Percentiles rank a stretch among this genome's conserved stretches.
Evolutionary conservation across 305 asterid species (phyloP).

Genomic region (Withania somnifera): DNA sequence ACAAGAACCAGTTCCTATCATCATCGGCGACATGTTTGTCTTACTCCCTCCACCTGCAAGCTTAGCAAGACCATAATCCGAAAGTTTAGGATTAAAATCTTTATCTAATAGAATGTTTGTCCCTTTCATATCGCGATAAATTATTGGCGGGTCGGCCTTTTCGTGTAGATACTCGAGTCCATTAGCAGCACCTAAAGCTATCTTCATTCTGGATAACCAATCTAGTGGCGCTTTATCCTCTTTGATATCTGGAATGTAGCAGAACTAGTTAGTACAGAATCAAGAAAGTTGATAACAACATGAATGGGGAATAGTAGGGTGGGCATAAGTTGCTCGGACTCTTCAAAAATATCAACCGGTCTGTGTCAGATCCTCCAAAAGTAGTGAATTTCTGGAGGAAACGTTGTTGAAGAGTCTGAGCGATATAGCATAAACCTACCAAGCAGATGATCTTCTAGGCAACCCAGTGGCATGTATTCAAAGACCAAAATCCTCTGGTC

Average conservation of each 20-base stretch:
- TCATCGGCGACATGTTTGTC: constrained; percentile 41
- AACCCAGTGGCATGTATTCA: constrained; percentile 60
- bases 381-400: not conserved
- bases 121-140: constrained; percentile 67
- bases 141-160: constrained; percentile 55
- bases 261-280: not conserved
- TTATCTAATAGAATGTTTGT: constrained; percentile 56
- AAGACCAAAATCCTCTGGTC: constrained; percentile 84
- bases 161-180: constrained; percentile 87
- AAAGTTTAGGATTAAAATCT: constrained; percentile 43
- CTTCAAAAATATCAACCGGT: not conserved
- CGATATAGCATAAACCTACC: constrained; percentile 26
- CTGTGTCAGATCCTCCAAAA: not conserved
- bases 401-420: not conserved
- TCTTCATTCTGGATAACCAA: constrained; percentile 81
- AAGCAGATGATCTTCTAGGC: constrained; percentile 38
- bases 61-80: constrained; percentile 76
- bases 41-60: constrained; percentile 46
- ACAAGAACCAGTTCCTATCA: constrained; percentile 66
- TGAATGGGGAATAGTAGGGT: not conserved
- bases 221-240: constrained; percentile 38
- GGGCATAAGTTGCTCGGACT: not conserved
- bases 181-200: constrained; percentile 67
- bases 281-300: not conserved
- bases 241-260: constrained; percentile 34